These are phyloP conservation scores for Leccinum rimulosum DNA, from an alignment of 768 basidiomycete species.

Conservation along the genomic window DNA sequence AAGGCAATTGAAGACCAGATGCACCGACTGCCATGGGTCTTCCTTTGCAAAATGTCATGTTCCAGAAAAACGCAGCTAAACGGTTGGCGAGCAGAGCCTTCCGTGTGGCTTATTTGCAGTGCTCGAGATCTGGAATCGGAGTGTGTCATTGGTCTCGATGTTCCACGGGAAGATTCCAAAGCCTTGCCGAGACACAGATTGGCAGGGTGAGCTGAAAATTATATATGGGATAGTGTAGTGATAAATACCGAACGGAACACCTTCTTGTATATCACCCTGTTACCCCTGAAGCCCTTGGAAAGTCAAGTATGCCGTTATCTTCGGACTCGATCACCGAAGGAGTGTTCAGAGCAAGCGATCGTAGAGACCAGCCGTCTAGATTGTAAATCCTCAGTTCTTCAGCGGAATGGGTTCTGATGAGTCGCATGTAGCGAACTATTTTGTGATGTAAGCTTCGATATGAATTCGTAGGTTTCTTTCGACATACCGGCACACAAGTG, in stretches of 20 bases:
- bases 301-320: not conserved
- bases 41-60: not conserved
- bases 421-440: not conserved
- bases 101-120: not conserved
- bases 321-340: not conserved
- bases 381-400: not conserved
- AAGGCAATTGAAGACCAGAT: too few species aligned
- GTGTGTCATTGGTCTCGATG: not conserved
- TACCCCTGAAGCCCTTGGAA: not conserved
- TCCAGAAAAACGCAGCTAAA: not conserved
- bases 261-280: not conserved
- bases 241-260: not conserved
- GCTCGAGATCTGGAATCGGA: too few species aligned
- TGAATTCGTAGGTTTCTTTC: conserved; percentile 3
- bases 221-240: not conserved
- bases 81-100: not conserved
- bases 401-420: not conserved
- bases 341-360: not conserved
- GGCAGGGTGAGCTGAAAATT: not conserved
- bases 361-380: not conserved
- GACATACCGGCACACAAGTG: not conserved
- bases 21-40: too few species aligned
- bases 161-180: conserved; percentile 4
- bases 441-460: not conserved
- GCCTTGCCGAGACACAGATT: not conserved